Percentiles rank a stretch among this genome's conserved stretches.
These are phyloP conservation scores for Chaetomium sp. DNA, from an alignment of 2,329 filamentous ascomycete genomes.

Conservation along the genomic window DNA sequence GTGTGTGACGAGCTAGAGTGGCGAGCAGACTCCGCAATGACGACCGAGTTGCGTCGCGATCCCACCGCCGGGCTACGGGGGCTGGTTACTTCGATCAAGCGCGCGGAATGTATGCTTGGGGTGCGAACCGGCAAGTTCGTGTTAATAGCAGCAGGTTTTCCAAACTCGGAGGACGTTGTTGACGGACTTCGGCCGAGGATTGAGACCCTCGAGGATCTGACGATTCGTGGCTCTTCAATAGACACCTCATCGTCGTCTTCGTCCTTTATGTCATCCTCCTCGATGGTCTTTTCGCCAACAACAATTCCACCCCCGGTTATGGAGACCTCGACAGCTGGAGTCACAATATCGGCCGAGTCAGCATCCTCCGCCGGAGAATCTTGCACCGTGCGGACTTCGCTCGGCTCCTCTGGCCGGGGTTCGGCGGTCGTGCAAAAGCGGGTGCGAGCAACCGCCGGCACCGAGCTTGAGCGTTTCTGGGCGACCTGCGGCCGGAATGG, in stretches of 20 bases:
- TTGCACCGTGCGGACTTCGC: background rate
- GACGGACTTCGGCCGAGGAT: constrained; percentile 54
- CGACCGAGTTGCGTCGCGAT: constrained; percentile 54
- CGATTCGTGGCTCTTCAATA: constrained; percentile 60
- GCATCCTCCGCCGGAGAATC: background rate
- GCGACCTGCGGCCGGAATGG: constrained; percentile 43
- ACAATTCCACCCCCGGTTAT: background rate
- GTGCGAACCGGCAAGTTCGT: constrained; percentile 46
- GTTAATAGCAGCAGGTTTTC: constrained; percentile 44
- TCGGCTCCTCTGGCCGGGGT: background rate
- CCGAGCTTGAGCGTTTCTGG: constrained; percentile 52
- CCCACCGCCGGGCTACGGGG: constrained; percentile 53
- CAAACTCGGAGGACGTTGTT: constrained; percentile 52
- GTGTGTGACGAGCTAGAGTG: constrained; percentile 46
- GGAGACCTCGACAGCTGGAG: background rate
- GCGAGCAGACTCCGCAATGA: constrained; percentile 46
- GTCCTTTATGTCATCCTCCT: constrained; percentile 37
- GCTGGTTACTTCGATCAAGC: constrained; percentile 59
- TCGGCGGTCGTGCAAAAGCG: constrained; percentile 15
- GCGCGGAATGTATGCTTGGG: constrained; percentile 57
- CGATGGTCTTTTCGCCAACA: constrained; percentile 4
- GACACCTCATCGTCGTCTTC: constrained; percentile 53
- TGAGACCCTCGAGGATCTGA: constrained; percentile 60
- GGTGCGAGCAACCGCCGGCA: constrained; percentile 46
- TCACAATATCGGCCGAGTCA: background rate